These are phyloP conservation scores for Cladosporium sp. DNA, from an alignment of 2,329 filamentous ascomycete genomes.

Conservation along the genomic window DNA sequence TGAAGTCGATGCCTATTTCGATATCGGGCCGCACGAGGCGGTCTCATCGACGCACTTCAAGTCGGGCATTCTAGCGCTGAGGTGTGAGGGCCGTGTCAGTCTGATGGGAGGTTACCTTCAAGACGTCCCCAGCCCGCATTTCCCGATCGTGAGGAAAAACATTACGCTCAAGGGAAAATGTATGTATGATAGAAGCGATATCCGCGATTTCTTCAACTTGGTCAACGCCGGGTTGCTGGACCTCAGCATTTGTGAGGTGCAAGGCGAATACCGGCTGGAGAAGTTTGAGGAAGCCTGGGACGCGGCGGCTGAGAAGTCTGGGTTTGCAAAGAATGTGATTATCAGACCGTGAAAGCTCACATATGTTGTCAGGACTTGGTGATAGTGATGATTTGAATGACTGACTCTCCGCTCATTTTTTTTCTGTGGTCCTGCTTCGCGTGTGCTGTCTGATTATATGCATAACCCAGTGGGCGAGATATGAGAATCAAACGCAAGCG, in stretches of 20 bases:
- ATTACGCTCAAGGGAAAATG: conserved; percentile 38
- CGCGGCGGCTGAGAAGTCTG: conserved; percentile 18
- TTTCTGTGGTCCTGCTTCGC: too few relatives aligned
- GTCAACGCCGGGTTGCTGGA: conserved; percentile 38
- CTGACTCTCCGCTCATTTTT: too few relatives aligned
- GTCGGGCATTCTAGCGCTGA: conserved; percentile 35
- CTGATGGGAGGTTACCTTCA: conserved; percentile 28
- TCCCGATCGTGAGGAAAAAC: conserved; percentile 29
- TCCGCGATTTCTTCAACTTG: conserved; percentile 40
- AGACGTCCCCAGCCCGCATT: conserved; percentile 31
- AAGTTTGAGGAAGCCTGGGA: conserved; percentile 20
- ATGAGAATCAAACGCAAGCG: too few relatives aligned
- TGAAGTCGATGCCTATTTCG: conserved; percentile 43
- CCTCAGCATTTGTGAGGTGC: conserved; percentile 30
- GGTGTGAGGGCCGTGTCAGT: conserved; percentile 33
- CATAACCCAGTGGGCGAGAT: too few relatives aligned
- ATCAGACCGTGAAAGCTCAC: not conserved
- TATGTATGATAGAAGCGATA: conserved; percentile 43
- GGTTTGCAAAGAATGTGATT: conserved; percentile 1
- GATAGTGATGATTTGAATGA: too few relatives aligned
- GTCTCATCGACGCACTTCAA: conserved; percentile 38
- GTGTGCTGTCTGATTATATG: too few relatives aligned
- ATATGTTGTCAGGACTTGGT: too few relatives aligned
- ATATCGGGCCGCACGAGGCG: conserved; percentile 42
- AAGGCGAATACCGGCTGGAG: conserved; percentile 29